These are phyloP conservation scores for Kalmusia sp. DNA, from an alignment of 2,329 filamentous ascomycete species.

Conservation along the genomic window DNA sequence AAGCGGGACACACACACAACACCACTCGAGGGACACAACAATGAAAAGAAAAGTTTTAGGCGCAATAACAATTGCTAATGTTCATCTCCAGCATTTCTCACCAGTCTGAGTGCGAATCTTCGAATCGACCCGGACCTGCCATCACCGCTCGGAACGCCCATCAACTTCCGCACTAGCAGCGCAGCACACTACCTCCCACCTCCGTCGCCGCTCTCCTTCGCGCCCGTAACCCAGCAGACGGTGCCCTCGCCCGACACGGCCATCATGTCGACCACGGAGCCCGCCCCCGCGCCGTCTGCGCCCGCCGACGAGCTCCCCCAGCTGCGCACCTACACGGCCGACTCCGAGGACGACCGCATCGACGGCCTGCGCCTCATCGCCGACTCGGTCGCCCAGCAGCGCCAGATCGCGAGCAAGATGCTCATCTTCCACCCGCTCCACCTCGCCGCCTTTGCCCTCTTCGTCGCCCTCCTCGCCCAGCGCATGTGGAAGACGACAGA, in stretches of 20 bases:
- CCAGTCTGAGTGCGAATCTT: constrained; percentile 80
- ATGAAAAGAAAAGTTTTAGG: background rate
- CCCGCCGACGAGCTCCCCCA: constrained; percentile 55
- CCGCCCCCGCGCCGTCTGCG: constrained; percentile 28
- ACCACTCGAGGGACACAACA: background rate
- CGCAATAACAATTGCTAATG: background rate
- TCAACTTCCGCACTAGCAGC: constrained; percentile 56
- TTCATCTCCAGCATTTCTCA: constrained; percentile 74
- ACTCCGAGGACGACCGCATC: constrained; percentile 65
- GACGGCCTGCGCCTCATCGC: constrained; percentile 76
- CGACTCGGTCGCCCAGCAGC: constrained; percentile 83
- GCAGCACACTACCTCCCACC: constrained; percentile 61
- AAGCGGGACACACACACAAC: background rate
- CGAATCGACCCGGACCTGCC: constrained; percentile 67
- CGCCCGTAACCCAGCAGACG: constrained; percentile 49
- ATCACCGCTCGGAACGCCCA: constrained; percentile 70
- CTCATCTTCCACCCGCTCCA: constrained; percentile 54
- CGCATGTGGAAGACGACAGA: constrained; percentile 49
- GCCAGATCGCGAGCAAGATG: constrained; percentile 68
- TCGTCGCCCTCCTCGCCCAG: constrained; percentile 49
- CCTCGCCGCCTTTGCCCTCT: constrained; percentile 47
- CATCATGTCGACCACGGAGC: constrained; percentile 45
- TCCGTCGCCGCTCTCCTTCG: constrained; percentile 54
- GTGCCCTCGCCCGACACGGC: constrained; percentile 38
- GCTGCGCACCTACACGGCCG: constrained; percentile 65